Percentiles rank a stretch among this genome's conserved stretches.
Evolutionary conservation across 176 grass and related monocot genomes (phyloP).

Genomic region (Cenchrus fungigraminus): DNA sequence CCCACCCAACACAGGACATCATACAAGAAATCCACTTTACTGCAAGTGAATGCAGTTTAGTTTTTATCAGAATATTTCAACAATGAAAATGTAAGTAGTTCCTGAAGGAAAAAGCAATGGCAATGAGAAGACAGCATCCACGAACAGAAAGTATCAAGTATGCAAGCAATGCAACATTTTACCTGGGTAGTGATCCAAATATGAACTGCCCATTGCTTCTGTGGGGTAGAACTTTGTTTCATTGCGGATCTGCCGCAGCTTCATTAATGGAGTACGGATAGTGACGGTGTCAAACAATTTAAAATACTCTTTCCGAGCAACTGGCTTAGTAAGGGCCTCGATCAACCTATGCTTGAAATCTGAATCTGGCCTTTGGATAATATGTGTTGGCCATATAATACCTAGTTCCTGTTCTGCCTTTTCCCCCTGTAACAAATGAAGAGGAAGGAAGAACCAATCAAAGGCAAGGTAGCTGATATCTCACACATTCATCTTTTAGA

Average conservation of each 20-base stretch:
- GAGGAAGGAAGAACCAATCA: background rate
- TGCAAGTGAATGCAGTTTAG: background rate
- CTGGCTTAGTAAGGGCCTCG: slow-evolving; percentile 51
- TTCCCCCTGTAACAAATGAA: background rate
- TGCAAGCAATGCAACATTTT: slow-evolving; percentile 17
- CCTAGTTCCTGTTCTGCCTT: slow-evolving; percentile 21
- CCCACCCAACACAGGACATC: background rate
- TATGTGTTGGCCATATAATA: slow-evolving; percentile 58
- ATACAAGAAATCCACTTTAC: slow-evolving; percentile 12
- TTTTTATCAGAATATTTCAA: slow-evolving; percentile 7
- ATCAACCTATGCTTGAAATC: slow-evolving; percentile 66
- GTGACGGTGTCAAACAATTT: slow-evolving; percentile 34
- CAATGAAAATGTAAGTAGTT: slow-evolving; percentile 8
- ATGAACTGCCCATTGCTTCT: slow-evolving; percentile 57
- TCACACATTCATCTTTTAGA: background rate
- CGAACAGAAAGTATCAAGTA: background rate
- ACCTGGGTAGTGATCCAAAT: slow-evolving; percentile 78
- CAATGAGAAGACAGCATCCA: background rate
- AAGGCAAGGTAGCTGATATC: background rate
- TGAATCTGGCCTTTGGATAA: slow-evolving; percentile 56
- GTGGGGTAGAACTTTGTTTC: slow-evolving; percentile 43
- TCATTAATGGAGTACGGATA: slow-evolving; percentile 39
- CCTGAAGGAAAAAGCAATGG: background rate
- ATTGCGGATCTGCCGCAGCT: slow-evolving; percentile 50
- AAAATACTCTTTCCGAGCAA: slow-evolving; percentile 52